Evolutionary conservation across 257 asterid genomes (phyloP).

Genomic region (Nicotiana benthamiana): DNA sequence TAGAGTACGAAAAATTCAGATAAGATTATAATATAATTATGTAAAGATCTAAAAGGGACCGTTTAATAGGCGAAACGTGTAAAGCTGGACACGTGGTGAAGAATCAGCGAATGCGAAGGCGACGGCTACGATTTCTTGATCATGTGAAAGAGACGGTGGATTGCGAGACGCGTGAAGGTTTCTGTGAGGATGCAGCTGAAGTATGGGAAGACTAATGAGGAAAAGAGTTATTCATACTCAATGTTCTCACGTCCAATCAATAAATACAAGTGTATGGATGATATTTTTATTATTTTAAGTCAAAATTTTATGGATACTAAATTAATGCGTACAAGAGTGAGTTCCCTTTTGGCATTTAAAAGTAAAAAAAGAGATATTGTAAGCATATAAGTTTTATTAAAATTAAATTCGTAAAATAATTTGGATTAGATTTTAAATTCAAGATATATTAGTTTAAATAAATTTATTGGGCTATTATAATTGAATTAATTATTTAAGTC

Average conservation of each 20-base stretch:
- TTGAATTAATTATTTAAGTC: too few species aligned
- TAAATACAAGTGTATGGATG: neutral
- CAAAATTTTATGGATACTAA: too few species aligned
- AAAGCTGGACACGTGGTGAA: slow-evolving; percentile 36
- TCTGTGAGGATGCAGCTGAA: slow-evolving; percentile 1
- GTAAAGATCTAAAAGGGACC: slow-evolving; percentile 5
- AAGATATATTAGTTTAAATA: too few species aligned
- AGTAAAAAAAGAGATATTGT: too few species aligned
- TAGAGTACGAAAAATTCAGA: slow-evolving; percentile 4
- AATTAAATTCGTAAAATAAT: too few species aligned
- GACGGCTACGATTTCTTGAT: slow-evolving; percentile 42
- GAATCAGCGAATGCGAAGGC: slow-evolving; percentile 12
- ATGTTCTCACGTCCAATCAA: neutral
- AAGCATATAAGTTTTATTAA: too few species aligned
- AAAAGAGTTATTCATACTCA: neutral
- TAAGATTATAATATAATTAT: slow-evolving; percentile 27
- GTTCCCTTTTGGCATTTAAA: too few species aligned
- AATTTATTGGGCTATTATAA: too few species aligned
- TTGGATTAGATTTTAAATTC: too few species aligned
- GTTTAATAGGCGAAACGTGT: slow-evolving; percentile 35
- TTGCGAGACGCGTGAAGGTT: slow-evolving; percentile 33
- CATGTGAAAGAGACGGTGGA: slow-evolving; percentile 66
- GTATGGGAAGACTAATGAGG: neutral
- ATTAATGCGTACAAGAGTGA: too few species aligned
- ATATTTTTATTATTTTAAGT: too few species aligned